Evolutionary conservation across 2,329 filamentous ascomycete species (phyloP), one percentile per base, ranked within the genome.

Genomic region (Didymella glomerata): DNA sequence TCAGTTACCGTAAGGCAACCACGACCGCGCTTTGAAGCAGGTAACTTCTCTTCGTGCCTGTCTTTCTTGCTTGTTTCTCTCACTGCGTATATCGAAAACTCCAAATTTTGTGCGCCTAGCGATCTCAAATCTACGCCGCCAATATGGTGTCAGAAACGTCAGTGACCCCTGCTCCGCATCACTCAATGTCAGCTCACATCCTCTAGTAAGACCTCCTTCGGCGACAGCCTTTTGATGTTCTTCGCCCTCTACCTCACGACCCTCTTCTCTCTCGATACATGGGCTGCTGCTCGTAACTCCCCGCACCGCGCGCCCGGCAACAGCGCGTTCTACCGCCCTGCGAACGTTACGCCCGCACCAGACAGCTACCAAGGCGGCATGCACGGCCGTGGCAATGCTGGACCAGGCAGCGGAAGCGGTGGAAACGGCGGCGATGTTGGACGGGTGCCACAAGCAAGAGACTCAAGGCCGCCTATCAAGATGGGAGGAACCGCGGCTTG

Each of bases 161-260:
- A 22, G 56, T 51, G 25, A 24, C 13, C 32, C 46, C 44, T 30
- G 14, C 30, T 20, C 22, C 20, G 18, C n/a, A 4, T 22, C 9
- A 3, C 40, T 10, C 18, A n/a, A 45, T n/a, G 14, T 27, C 34
- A 10, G 47, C 56, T 59, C n/a, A 60, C 57, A 57, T 48, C 45
- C 41, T 27, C 22, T 4, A 59, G 56, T 27, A 54, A 59, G 50
- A 34, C 54, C 40, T 50, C 57, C 20, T 60, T 48, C 34, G 45
- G 50, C 38, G 64, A 63, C 30, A 66, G 71, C 10, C 46, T 75
- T 56, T 53, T 70, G 30, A 66, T 71, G 63, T 77, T 78, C 70
- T 27, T 76, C 59, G 72, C 73, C 28, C 75, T 78, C 48, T 78
- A 78, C 64, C 48, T 78, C 44, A 76, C 76, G n/a, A 78, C 75